Percentiles rank a stretch among this genome's conserved stretches.
phyloP scores from a whole-genome alignment of 805 yeast species.

The Ogataea saltuana region DNA sequence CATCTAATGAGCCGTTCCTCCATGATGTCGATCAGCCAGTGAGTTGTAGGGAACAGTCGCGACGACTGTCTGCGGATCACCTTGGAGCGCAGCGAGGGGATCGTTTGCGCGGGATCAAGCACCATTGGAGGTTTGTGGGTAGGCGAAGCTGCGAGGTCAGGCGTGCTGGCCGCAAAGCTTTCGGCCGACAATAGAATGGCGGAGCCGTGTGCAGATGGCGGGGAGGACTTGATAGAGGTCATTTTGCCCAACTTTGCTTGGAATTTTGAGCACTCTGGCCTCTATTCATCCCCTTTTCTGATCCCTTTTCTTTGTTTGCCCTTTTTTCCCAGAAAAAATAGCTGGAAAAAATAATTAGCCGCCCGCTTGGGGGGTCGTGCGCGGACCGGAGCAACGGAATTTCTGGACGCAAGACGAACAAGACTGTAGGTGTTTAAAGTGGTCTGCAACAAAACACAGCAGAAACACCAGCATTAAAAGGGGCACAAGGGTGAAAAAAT shows the following conservation, averaged over 20 bases:
- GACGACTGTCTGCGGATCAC: constrained; percentile 32
- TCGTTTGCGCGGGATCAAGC: constrained; percentile 18
- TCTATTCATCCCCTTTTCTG: too few relatives aligned
- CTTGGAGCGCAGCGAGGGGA: constrained; percentile 28
- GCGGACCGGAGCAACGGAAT: constrained; percentile 16
- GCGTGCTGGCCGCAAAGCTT: constrained; percentile 1
- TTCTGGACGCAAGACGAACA: constrained; percentile 14
- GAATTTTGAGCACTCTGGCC: too few relatives aligned
- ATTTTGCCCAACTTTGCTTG: too few relatives aligned
- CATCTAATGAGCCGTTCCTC: constrained; percentile 40
- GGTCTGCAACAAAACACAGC: too few relatives aligned
- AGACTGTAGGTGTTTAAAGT: neutral
- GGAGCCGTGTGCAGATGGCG: too few relatives aligned
- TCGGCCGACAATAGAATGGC: too few relatives aligned
- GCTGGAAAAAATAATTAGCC: too few relatives aligned
- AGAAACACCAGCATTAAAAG: too few relatives aligned
- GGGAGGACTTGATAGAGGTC: too few relatives aligned
- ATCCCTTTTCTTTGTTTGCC: constrained; percentile 4
- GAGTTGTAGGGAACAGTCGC: constrained; percentile 31
- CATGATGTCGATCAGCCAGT: constrained; percentile 33
- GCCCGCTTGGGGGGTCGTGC: constrained; percentile 15
- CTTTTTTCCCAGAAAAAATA: constrained; percentile 3
- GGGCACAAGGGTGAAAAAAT: neutral
- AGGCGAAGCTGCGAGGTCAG: constrained; percentile 5
- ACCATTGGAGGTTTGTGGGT: constrained; percentile 27